These are phyloP conservation scores for Massarina eburnea DNA, from an alignment of 2,329 filamentous ascomycete species.

Conservation along the genomic window DNA sequence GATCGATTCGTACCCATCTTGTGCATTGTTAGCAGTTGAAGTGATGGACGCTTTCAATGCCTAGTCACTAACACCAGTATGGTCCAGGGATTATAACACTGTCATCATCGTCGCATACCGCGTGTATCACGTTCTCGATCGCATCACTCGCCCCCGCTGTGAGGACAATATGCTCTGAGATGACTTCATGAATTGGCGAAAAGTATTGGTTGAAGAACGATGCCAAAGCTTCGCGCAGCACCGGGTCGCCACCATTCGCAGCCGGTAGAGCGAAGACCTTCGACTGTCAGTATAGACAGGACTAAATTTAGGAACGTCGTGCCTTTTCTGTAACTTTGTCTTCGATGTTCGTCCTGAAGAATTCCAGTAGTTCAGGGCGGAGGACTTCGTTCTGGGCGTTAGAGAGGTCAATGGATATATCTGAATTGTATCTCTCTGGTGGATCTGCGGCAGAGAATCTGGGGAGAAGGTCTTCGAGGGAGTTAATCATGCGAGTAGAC, in stretches of 20 bases:
- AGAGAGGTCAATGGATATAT: constrained; percentile 25
- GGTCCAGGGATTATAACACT: constrained; percentile 35
- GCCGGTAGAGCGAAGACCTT: constrained; percentile 25
- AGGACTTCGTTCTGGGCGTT: constrained; percentile 30
- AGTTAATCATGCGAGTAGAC: constrained; percentile 22
- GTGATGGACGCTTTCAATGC: not conserved
- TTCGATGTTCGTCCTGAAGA: constrained; percentile 31
- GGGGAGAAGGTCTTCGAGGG: constrained; percentile 19
- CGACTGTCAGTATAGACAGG: not conserved
- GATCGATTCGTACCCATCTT: constrained; percentile 25
- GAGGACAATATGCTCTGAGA: constrained; percentile 28
- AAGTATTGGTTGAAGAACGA: constrained; percentile 33
- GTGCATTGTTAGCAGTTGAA: not conserved
- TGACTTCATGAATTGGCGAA: constrained; percentile 28
- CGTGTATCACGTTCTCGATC: constrained; percentile 28
- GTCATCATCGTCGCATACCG: constrained; percentile 35
- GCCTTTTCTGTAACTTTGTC: constrained; percentile 22
- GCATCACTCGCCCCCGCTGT: constrained; percentile 31
- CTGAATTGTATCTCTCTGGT: constrained; percentile 13
- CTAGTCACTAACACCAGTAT: constrained; percentile 28
- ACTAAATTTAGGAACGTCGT: not conserved
- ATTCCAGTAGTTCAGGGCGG: constrained; percentile 26
- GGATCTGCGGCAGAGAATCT: constrained; percentile 9
- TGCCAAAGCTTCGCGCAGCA: constrained; percentile 23
- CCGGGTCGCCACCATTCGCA: constrained; percentile 18